phyloP scores from a whole-genome alignment of 164 flowering plant species.

The Tetrastigma voinierianum region DNA sequence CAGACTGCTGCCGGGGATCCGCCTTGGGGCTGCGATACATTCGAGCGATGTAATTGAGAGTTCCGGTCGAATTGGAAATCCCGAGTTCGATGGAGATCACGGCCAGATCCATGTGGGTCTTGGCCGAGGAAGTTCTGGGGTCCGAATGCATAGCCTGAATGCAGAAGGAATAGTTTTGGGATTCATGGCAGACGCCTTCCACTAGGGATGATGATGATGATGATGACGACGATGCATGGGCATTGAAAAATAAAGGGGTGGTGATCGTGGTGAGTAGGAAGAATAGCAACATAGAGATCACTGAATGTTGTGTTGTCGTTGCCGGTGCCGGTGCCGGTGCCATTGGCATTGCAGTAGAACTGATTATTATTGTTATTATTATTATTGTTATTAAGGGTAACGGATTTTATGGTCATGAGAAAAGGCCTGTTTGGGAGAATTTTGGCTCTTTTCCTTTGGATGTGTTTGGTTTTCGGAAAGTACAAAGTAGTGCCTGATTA shows the following conservation, averaged over 20 bases:
- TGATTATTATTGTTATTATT: no score
- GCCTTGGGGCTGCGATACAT: neutral
- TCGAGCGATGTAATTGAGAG: neutral
- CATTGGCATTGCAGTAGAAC: no score
- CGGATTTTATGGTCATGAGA: no score
- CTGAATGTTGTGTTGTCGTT: no score
- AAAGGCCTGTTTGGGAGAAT: no score
- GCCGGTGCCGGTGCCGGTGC: no score
- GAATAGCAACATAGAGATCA: neutral
- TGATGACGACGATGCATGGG: neutral
- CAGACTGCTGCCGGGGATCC: neutral
- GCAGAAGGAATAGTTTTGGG: neutral
- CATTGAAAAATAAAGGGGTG: neutral
- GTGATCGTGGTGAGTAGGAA: no score
- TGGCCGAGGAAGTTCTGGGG: neutral
- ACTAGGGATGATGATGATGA: neutral
- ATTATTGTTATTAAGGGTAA: no score
- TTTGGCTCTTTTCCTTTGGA: no score
- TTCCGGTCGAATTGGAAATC: neutral
- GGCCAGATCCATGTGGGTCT: neutral
- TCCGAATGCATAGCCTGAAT: neutral
- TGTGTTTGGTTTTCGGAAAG: no score
- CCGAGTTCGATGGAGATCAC: neutral
- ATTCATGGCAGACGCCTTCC: conserved; percentile 1
- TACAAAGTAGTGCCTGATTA: no score